Conservation (phyloP, 352 stramenopile species). For the Phytophthora pistaciae region DNA sequence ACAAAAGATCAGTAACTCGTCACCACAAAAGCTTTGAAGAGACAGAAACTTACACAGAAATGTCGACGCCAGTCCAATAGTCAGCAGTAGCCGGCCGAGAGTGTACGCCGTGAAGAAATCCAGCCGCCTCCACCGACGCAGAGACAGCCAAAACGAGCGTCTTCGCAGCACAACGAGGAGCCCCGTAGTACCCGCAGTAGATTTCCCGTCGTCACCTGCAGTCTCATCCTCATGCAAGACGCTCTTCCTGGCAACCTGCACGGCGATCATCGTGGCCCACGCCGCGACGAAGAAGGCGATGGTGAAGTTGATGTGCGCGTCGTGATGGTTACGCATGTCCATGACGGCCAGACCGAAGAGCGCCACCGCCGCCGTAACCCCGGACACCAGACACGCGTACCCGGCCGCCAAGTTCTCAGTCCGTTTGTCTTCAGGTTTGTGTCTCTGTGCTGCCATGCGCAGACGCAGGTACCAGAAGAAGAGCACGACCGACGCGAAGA, state of each 20-base stretch:
- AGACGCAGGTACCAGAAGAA: constrained; percentile 82
- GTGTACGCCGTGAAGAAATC: constrained; percentile 60
- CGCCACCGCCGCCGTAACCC: constrained; percentile 47
- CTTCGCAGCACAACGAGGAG: constrained; percentile 22
- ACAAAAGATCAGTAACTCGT: not conserved
- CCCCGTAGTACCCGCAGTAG: not conserved
- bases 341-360: constrained; percentile 76
- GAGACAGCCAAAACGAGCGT: constrained; percentile 38
- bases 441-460: constrained; percentile 28
- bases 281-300: constrained; percentile 80
- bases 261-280: constrained; percentile 72
- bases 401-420: constrained; percentile 11
- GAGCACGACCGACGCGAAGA: constrained; percentile 59
- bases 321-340: constrained; percentile 81
- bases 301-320: constrained; percentile 77
- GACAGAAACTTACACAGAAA: constrained; percentile 63
- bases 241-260: constrained; percentile 58
- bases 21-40: not conserved
- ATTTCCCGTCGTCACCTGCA: constrained; percentile 17
- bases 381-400: constrained; percentile 41
- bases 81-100: constrained; percentile 59
- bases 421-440: not conserved
- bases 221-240: constrained; percentile 50
- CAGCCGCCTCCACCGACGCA: constrained; percentile 64
- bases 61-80: constrained; percentile 61